Conservation (phyloP, 1,284 basidiomycete species). For the Leucoagaricus sp. region DNA sequence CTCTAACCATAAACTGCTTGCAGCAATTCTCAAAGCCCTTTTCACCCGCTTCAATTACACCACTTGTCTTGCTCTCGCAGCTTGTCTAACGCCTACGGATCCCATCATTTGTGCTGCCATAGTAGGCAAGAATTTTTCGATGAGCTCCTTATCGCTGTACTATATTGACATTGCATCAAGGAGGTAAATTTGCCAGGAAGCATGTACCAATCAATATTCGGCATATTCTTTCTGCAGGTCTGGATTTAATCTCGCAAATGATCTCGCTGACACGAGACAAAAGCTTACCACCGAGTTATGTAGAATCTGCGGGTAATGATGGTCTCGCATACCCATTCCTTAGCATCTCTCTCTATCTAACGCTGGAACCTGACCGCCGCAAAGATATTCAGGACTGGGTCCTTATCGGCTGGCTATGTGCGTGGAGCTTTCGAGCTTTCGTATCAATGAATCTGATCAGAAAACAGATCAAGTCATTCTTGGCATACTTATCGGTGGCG, state of each 20-base stretch:
- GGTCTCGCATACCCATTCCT: conserved; percentile 94
- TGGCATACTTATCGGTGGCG: conserved; percentile 74
- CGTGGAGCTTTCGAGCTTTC: not conserved
- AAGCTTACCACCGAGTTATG: not conserved
- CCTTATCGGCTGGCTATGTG: conserved; percentile 79
- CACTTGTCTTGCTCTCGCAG: conserved; percentile 83
- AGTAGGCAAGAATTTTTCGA: conserved; percentile 43
- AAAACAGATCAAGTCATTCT: conserved; percentile 81
- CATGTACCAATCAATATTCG: conserved; percentile 88
- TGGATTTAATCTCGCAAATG: not conserved
- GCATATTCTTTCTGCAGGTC: conserved; percentile 74
- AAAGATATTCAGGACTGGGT: conserved; percentile 80
- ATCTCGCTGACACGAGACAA: not conserved
- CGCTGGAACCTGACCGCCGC: conserved; percentile 63
- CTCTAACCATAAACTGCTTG: not conserved
- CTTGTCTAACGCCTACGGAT: conserved; percentile 93
- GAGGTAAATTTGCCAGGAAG: conserved; percentile 86
- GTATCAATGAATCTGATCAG: not conserved
- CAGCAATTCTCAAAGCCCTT: conserved; percentile 62
- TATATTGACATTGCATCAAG: no score
- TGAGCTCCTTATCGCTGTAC: not conserved
- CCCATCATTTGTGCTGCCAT: conserved; percentile 76
- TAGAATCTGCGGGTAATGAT: conserved; percentile 78
- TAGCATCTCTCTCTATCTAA: conserved; percentile 85
- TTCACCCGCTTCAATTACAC: conserved; percentile 73